These are phyloP conservation scores for Myochromella boudieri DNA, from an alignment of 768 basidiomycete genomes.

Conservation along the genomic window DNA sequence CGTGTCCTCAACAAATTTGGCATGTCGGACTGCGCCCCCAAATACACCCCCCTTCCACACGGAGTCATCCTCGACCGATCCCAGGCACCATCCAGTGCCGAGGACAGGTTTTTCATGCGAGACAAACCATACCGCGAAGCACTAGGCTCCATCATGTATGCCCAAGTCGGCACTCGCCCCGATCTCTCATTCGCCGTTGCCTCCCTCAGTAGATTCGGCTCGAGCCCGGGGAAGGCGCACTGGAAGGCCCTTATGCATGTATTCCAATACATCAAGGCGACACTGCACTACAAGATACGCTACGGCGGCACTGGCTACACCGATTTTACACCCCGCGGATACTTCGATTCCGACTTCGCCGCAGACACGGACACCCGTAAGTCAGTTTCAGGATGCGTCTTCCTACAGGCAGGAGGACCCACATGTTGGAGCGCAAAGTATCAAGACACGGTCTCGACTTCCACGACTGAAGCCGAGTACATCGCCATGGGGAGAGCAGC, in stretches of 20 bases:
- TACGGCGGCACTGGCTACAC: constrained; percentile 34
- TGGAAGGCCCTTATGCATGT: too few relatives aligned
- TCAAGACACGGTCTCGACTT: constrained; percentile 27
- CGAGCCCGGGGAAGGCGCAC: too few relatives aligned
- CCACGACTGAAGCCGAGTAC: too few relatives aligned
- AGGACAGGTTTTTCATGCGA: constrained; percentile 19
- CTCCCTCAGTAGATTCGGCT: too few relatives aligned
- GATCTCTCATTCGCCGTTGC: constrained; percentile 28
- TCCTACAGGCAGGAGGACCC: constrained; percentile 20
- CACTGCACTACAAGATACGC: too few relatives aligned
- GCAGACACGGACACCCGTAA: constrained; percentile 19
- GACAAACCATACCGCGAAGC: constrained; percentile 26
- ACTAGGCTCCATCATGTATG: too few relatives aligned
- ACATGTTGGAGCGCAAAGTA: constrained; percentile 27
- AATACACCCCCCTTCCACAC: too few relatives aligned
- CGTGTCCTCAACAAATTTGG: constrained; percentile 13
- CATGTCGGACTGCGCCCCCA: too few relatives aligned
- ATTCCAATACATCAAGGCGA: too few relatives aligned
- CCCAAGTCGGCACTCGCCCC: constrained; percentile 24
- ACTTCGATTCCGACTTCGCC: constrained; percentile 27
- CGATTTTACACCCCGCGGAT: constrained; percentile 25
- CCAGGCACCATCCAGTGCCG: too few relatives aligned
- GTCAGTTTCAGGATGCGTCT: constrained; percentile 26
- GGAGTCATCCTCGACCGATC: too few relatives aligned
- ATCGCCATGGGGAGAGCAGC: constrained; percentile 25